Evolutionary conservation across 2,329 filamentous ascomycete species (phyloP).

Genomic region (Thelonectria olida): DNA sequence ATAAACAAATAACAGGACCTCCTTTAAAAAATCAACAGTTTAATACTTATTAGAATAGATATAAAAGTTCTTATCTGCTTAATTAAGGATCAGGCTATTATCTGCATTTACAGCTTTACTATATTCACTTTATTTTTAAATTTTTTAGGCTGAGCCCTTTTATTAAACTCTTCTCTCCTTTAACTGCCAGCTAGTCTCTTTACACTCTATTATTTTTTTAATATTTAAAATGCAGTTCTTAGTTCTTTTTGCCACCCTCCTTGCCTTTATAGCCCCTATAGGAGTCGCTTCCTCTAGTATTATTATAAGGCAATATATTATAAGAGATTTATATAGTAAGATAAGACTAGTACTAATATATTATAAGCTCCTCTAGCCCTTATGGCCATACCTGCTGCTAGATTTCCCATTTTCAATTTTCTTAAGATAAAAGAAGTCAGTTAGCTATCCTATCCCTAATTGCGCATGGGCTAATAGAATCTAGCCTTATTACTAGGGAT

Average conservation of each 20-base stretch:
- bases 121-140: neutral
- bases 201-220: neutral
- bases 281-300: neutral
- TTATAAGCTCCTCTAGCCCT: constrained; percentile 1
- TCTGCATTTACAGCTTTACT: constrained; percentile 1
- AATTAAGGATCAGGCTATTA: neutral
- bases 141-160: neutral
- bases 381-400: constrained; percentile 7
- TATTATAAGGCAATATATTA: neutral
- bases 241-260: neutral
- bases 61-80: constrained; percentile 19
- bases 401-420: neutral
- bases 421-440: constrained; percentile 6
- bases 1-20: neutral
- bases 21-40: too few species aligned
- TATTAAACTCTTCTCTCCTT: neutral
- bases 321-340: neutral
- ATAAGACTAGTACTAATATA: neutral
- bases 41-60: neutral
- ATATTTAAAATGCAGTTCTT: neutral
- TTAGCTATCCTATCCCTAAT: neutral
- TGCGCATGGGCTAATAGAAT: too few species aligned
- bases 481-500: constrained; percentile 14
- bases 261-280: neutral
- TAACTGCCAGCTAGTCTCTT: constrained; percentile 15